These are phyloP conservation scores for Yamadazyma kanchanaburiensis DNA, from an alignment of 1,139 yeast genomes.

Conservation along the genomic window DNA sequence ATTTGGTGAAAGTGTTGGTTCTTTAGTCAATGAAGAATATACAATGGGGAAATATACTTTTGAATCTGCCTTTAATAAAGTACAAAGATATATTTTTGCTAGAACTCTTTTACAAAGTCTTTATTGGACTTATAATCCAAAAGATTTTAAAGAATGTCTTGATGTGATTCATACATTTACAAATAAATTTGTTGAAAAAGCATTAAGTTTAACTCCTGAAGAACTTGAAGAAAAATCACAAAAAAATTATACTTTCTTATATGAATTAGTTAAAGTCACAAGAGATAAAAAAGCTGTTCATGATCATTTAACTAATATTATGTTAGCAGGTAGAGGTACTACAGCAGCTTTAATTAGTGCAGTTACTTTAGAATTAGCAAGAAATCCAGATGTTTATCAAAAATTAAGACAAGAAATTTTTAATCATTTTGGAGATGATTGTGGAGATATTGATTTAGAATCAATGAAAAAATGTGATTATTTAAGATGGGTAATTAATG, in stretches of 20 bases:
- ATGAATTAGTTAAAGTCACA: constrained; percentile 44
- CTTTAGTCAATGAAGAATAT: constrained; percentile 20
- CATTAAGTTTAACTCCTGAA: constrained; percentile 20
- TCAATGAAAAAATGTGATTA: constrained; percentile 48
- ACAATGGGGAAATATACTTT: constrained; percentile 22
- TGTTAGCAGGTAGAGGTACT: constrained; percentile 53
- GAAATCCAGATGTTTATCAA: constrained; percentile 34
- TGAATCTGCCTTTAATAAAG: constrained; percentile 32
- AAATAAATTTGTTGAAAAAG: constrained; percentile 21
- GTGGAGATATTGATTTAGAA: constrained; percentile 35
- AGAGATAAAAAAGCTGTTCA: constrained; percentile 43
- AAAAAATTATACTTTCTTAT: constrained; percentile 43
- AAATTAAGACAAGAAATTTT: constrained; percentile 33
- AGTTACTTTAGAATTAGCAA: constrained; percentile 37
- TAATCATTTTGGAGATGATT: constrained; percentile 24
- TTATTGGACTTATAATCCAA: constrained; percentile 27
- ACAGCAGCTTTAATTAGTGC: constrained; percentile 49
- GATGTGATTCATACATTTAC: constrained; percentile 26
- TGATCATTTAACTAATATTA: constrained; percentile 45
- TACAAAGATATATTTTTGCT: constrained; percentile 30
- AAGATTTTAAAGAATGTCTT: constrained; percentile 26
- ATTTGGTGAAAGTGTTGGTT: constrained; percentile 43
- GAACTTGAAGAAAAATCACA: constrained; percentile 24
- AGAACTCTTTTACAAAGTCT: constrained; percentile 33
- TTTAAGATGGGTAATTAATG: constrained; percentile 46